Base-by-base conservation (phyloP, 1,139 yeast species). In the Yamadazyma triangularis region DNA sequence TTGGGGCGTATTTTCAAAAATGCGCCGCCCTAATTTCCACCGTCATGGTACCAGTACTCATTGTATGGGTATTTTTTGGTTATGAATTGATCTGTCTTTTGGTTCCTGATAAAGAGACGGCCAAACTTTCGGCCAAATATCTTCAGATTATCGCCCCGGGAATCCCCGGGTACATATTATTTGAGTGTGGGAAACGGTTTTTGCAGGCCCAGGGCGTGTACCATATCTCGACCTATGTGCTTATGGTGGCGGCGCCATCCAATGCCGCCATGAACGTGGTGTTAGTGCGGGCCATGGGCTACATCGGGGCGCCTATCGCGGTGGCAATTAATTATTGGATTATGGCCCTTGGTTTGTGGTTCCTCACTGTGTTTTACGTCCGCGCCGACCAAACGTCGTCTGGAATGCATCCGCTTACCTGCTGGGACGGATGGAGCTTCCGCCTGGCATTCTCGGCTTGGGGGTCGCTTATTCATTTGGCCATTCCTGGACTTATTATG, bases 401-500 rank as follows among this genome's bases (percentile, higher is more conserved):
- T 6, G 69, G 66, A 5, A 41, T 58, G 27, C 62, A 57, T 48
- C 69, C 76, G 30, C 53, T 72, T 53, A 40, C 50, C 32, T 74
- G 73, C 49, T 54, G 75, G 76, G 50, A 55, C 47, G 53, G 66
- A 14, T 35, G 49, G 34, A 42, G 51, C 23, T 26, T 53, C 4
- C 41, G 44, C 6, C 58, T 61, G 13, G 56, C 69, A 2, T 70
- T 70, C 38, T 45, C 47, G 26, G 64, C 66, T 15, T 75, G 81
- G 81, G 55, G 56, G 4, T 66, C 56, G 34, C 51, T 75, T 34
- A 53, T 70, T n/a, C 44, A 48, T 21, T 59, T 75, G 38, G 78
- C 79, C 12, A 57, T 75, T 26, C 81, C 81, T 2, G 79, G 79
- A 14, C 56, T 73, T 31, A 55, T 75, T 26, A 75, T 75, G 80